phyloP scores from a whole-genome alignment of 192 early-diverging fungal species.

The Entrophospora sp. region DNA sequence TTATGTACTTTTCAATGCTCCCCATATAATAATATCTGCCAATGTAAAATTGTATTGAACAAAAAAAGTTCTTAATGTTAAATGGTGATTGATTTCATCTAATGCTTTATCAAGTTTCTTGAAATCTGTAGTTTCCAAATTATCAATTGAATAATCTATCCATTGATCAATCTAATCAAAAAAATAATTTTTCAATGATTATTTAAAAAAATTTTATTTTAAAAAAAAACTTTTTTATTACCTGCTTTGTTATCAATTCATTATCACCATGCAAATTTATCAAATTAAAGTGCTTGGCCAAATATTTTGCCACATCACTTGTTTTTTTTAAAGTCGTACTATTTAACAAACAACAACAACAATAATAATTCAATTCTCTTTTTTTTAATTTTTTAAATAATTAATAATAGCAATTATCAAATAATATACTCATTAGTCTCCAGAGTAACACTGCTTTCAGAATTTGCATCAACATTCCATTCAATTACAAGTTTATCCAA shows the following conservation, averaged over 20 bases:
- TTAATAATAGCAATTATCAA: not conserved
- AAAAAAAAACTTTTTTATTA: not conserved
- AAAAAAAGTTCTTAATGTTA: constrained; percentile 73
- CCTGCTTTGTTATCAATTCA: not conserved
- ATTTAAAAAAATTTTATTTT: not conserved
- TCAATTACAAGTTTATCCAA: not conserved
- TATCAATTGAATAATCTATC: constrained; percentile 60
- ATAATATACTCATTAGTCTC: not conserved
- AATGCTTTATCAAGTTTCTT: constrained; percentile 63
- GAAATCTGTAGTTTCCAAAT: constrained; percentile 54
- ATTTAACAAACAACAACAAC: not conserved
- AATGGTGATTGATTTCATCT: constrained; percentile 67
- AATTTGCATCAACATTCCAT: not conserved
- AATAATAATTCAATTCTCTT: not conserved
- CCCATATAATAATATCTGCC: constrained; percentile 86
- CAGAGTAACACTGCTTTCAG: not conserved
- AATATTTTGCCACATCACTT: not conserved
- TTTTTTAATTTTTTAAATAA: not conserved
- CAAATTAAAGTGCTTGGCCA: not conserved
- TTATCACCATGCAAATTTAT: not conserved
- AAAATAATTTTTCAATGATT: not conserved
- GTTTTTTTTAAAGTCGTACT: no score
- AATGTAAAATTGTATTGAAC: constrained; percentile 66
- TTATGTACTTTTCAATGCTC: constrained; percentile 59
- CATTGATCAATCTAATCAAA: constrained; percentile 52